Evolutionary conservation across 1,284 basidiomycete species (phyloP), one percentile per base, ranked within the genome.

Genomic region (Cryptococcus sp.): DNA sequence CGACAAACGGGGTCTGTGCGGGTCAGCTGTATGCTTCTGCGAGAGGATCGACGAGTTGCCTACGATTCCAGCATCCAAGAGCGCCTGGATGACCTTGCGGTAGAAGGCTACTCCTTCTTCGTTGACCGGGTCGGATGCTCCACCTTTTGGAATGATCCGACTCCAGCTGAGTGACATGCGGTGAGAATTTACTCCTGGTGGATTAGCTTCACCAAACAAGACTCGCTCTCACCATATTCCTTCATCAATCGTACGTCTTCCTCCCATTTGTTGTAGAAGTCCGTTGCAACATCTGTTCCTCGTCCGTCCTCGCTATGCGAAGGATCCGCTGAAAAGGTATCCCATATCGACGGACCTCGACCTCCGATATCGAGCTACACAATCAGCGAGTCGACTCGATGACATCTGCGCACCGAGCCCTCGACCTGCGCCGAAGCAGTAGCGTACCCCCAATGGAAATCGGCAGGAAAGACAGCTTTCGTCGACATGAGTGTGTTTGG

Each of bases 91-190:
- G 47, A 86, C 64, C 45, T 78, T 42, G 35, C 60, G 57, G 51
- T 68, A 69, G 48, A 78, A 84, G 54, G 79, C 73, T 53, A 87
- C 79, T 2, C 85, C 86, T 49, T 77, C 74, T 52, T 77, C 74
- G 62, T 85, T 87, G 36, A 85, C 69, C 16, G 81, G 80, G 63
- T 86, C 84, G 50, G 82, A 75, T 23, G 81, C 77, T 25, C 85
- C 82, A 7, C 66, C 69, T 28, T 80, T 72, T 4, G 83, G 83
- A 47, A 87, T 83, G 56, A 87, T 77, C 28, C 85, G 76, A 7
- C 81, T 79, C 86, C 85, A 87, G 5, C 84, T 77, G 37, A 87
- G 71, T 6, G 83, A 86, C 69, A 87, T 85, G 11, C 81, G 74
- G 60, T 74, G 75, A 0, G 80, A 73, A 51, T 79, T 53, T 68